phyloP scores from a whole-genome alignment of 2,329 filamentous ascomycete species.

The Fusarium equiseti region DNA sequence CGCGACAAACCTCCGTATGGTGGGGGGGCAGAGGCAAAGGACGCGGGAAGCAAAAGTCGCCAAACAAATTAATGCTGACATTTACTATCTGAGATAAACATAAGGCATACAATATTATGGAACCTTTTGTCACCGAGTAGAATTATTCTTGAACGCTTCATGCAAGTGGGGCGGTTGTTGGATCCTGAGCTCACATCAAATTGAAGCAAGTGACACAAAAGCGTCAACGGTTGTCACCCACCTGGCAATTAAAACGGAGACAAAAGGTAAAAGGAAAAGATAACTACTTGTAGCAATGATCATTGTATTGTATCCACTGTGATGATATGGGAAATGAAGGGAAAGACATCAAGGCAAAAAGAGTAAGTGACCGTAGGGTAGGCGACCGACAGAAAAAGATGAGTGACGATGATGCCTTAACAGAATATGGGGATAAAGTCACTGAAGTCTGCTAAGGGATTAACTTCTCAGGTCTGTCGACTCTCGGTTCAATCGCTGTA shows the following conservation, averaged over 20 bases:
- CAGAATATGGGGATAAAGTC: too few relatives aligned
- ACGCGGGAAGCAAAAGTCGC: not conserved
- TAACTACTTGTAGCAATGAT: too few relatives aligned
- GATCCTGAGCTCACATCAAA: not conserved
- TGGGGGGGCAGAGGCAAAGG: not conserved
- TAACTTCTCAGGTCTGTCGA: too few relatives aligned
- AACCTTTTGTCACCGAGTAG: too few relatives aligned
- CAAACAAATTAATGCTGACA: not conserved
- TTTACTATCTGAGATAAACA: not conserved
- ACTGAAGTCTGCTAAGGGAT: too few relatives aligned
- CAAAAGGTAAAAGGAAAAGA: not conserved
- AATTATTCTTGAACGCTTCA: accelerated
- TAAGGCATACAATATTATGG: not conserved
- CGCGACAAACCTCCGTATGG: not conserved
- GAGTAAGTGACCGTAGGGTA: not conserved
- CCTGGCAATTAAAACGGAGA: not conserved
- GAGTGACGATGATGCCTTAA: accelerated
- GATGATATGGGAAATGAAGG: not conserved
- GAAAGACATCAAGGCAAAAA: not conserved
- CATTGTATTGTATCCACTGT: accelerated
- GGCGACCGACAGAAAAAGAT: not conserved
- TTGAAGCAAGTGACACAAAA: accelerated
- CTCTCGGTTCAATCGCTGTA: too few relatives aligned
- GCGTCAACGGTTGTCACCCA: accelerated
- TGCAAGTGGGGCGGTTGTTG: not conserved